Percentiles rank a stretch among this genome's conserved stretches.
Conservation (phyloP, 805 yeast genomes). For the Barnettozyma populi region DNA sequence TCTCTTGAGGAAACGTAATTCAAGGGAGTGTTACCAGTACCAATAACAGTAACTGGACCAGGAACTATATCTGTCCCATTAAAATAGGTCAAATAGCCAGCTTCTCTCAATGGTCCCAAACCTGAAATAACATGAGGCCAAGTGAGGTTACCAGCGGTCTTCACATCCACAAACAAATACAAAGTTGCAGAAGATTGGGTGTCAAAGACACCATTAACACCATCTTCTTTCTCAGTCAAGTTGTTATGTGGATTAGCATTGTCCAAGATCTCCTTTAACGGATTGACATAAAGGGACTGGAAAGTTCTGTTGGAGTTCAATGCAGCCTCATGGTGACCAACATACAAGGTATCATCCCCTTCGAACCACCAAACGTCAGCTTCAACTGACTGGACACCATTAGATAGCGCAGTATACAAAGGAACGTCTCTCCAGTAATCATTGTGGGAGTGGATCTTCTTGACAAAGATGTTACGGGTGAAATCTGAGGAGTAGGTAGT, state of each 20-base stretch:
- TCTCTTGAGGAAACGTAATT: slow-evolving; percentile 28
- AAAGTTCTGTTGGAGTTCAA: slow-evolving; percentile 44
- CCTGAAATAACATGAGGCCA: slow-evolving; percentile 43
- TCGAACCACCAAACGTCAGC: slow-evolving; percentile 55
- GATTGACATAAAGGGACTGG: slow-evolving; percentile 48
- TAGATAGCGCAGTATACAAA: slow-evolving; percentile 46
- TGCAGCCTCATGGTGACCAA: slow-evolving; percentile 57
- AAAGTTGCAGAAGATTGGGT: slow-evolving; percentile 45
- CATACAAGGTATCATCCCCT: slow-evolving; percentile 39
- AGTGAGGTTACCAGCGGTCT: slow-evolving; percentile 43
- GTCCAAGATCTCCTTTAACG: slow-evolving; percentile 43
- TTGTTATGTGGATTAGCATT: slow-evolving; percentile 36
- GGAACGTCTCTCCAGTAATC: slow-evolving; percentile 67
- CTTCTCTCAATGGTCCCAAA: slow-evolving; percentile 46
- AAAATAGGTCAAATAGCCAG: slow-evolving; percentile 46
- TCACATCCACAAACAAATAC: slow-evolving; percentile 62
- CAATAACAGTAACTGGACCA: slow-evolving; percentile 59
- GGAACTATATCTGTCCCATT: slow-evolving; percentile 30
- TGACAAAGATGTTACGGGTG: slow-evolving; percentile 23
- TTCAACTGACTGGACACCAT: slow-evolving; percentile 57
- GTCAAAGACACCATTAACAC: slow-evolving; percentile 37
- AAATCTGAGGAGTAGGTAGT: slow-evolving; percentile 19
- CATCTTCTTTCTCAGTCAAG: slow-evolving; percentile 14
- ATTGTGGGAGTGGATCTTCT: slow-evolving; percentile 60
- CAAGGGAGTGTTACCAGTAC: slow-evolving; percentile 65